phyloP scores from a whole-genome alignment of 2,329 filamentous ascomycete species.

The Verticillium zaregamsianum region DNA sequence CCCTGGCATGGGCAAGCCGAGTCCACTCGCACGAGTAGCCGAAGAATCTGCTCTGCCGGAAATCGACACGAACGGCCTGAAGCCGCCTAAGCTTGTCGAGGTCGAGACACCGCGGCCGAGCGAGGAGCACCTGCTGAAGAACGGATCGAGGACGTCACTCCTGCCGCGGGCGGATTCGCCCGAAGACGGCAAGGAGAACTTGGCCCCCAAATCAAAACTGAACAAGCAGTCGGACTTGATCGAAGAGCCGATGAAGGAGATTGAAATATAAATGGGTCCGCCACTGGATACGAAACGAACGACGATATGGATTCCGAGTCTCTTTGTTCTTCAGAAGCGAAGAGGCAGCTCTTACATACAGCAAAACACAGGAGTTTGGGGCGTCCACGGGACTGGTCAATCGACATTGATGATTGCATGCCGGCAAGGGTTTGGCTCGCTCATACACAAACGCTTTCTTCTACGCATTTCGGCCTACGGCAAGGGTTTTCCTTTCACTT shows the following conservation, averaged over 20 bases:
- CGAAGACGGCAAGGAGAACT: slow-evolving; percentile 32
- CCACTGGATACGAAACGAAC: slow-evolving; percentile 18
- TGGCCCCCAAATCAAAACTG: slow-evolving; percentile 24
- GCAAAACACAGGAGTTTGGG: slow-evolving; percentile 14
- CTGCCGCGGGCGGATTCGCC: slow-evolving; percentile 28
- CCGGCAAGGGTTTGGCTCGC: neutral
- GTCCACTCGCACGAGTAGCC: slow-evolving; percentile 68
- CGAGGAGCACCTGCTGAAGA: slow-evolving; percentile 32
- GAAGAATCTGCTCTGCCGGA: slow-evolving; percentile 56
- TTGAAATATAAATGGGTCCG: slow-evolving; percentile 47
- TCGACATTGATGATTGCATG: slow-evolving; percentile 1
- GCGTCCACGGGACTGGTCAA: slow-evolving; percentile 10
- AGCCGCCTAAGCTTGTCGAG: slow-evolving; percentile 50
- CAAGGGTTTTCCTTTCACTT: slow-evolving; percentile 7
- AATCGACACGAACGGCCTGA: slow-evolving; percentile 27
- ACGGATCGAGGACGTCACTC: slow-evolving; percentile 24
- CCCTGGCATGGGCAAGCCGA: slow-evolving; percentile 62
- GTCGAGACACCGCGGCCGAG: slow-evolving; percentile 49
- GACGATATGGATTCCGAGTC: slow-evolving; percentile 16
- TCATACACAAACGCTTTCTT: slow-evolving; percentile 1
- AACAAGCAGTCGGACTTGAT: slow-evolving; percentile 39
- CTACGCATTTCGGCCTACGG: slow-evolving; percentile 12
- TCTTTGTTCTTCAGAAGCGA: slow-evolving; percentile 9
- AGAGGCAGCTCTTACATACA: slow-evolving; percentile 10
- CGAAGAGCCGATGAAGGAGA: slow-evolving; percentile 56